phyloP scores from a whole-genome alignment of 352 stramenopile genomes.

The Chrysophaeum taylorii region DNA sequence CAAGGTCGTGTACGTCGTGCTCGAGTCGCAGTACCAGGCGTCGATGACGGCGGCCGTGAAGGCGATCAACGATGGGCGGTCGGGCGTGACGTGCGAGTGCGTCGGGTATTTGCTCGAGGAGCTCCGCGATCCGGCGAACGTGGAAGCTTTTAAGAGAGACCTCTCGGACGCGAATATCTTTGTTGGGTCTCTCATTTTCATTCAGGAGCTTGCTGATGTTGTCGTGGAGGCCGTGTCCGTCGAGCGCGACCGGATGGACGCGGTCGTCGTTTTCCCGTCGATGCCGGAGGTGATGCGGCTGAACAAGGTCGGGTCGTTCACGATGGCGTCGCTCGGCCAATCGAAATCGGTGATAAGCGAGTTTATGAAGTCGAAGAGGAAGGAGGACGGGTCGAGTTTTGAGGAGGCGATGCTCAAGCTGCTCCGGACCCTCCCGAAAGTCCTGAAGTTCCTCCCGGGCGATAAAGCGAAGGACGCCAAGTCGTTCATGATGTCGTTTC shows the following conservation, averaged over 20 bases:
- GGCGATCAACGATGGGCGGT: conserved; percentile 59
- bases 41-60: conserved; percentile 65
- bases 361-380: conserved; percentile 78
- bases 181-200: conserved; percentile 70
- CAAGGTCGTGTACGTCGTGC: conserved; percentile 73
- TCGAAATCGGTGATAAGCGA: conserved; percentile 64
- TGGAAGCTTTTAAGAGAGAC: conserved; percentile 65
- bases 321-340: conserved; percentile 70
- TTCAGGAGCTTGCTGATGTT: conserved; percentile 71
- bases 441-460: conserved; percentile 67
- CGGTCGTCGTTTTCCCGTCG: conserved; percentile 61
- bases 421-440: conserved; percentile 66
- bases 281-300: conserved; percentile 75
- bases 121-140: conserved; percentile 53
- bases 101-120: conserved; percentile 71
- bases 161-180: conserved; percentile 66
- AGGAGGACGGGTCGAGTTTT: conserved; percentile 65
- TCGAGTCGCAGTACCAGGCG: conserved; percentile 71
- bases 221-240: conserved; percentile 61
- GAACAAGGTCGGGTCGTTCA: conserved; percentile 70
- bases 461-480: conserved; percentile 68
- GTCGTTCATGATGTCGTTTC: conserved; percentile 78
- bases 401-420: conserved; percentile 77
- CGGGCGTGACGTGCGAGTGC: conserved; percentile 69
- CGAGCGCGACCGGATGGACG: conserved; percentile 57